phyloP scores from a whole-genome alignment of 306 rosid species.

The Begonia loranthoides region DNA sequence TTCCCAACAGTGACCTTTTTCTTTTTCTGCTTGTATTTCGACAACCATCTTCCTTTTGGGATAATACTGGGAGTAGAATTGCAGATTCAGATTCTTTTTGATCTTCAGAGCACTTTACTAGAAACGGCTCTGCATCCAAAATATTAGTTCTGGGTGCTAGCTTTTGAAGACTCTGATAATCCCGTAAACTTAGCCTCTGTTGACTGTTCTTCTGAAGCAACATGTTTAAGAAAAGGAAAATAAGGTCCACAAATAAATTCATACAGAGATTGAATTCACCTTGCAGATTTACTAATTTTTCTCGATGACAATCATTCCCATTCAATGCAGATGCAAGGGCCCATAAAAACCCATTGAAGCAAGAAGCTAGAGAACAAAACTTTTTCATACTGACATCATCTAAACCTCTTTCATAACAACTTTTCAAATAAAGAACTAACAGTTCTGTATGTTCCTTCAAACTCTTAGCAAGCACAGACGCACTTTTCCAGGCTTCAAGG shows the following conservation, averaged over 20 bases:
- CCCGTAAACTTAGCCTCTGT: conserved; percentile 20
- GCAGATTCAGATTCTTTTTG: conserved; percentile 17
- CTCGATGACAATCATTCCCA: conserved; percentile 18
- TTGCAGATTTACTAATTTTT: conserved; percentile 26
- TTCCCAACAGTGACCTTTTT: conserved; percentile 18
- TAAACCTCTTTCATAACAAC: conserved; percentile 17
- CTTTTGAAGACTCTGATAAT: conserved; percentile 21
- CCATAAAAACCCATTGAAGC: conserved; percentile 67
- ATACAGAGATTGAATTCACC: conserved; percentile 35
- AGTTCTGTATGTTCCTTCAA: conserved; percentile 46
- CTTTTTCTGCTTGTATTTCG: conserved; percentile 13
- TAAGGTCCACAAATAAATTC: conserved; percentile 26
- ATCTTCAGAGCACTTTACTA: conserved; percentile 8
- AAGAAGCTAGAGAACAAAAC: conserved; percentile 43
- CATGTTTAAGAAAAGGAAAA: conserved; percentile 26
- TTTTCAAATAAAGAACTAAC: conserved; percentile 28
- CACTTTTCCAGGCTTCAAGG: conserved; percentile 35
- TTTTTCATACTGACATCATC: conserved; percentile 26
- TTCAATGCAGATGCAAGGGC: conserved; percentile 42
- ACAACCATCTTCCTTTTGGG: conserved; percentile 19
- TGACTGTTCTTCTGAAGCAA: conserved; percentile 29
- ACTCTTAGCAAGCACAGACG: conserved; percentile 29
- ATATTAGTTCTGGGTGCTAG: conserved; percentile 6
- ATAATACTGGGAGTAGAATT: conserved; percentile 18
- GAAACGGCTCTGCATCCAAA: conserved; percentile 11